A percentile compares a stretch with the other conserved stretches of the same genome.
phyloP scores from a whole-genome alignment of 129 eudicot genomes.

The Heracleum sosnowskyi region DNA sequence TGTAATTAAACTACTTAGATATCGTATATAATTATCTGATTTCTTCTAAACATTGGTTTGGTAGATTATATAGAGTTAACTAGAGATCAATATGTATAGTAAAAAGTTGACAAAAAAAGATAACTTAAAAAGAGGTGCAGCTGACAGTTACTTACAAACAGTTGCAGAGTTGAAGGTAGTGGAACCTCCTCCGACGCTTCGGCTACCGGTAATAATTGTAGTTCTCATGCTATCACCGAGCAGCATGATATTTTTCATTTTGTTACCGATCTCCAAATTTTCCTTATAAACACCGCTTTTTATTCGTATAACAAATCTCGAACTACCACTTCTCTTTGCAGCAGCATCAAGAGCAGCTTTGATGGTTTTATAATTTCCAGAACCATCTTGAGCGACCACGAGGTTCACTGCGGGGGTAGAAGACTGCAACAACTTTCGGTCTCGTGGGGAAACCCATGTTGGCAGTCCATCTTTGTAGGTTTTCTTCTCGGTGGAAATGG shows the following conservation, averaged over 20 bases:
- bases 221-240: neutral
- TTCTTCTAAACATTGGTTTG: neutral
- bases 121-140: neutral
- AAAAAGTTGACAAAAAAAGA: neutral
- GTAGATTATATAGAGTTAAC: neutral
- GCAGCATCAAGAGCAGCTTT: conserved; percentile 5
- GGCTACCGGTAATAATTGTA: conserved; percentile 5
- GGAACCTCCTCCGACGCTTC: neutral
- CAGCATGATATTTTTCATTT: conserved; percentile 5
- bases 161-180: conserved; percentile 7
- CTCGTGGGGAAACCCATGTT: neutral
- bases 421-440: conserved; percentile 6
- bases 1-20: neutral
- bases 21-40: neutral
- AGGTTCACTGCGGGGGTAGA: neutral
- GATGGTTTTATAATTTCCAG: conserved; percentile 5
- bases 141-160: neutral
- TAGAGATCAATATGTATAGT: neutral
- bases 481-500: neutral
- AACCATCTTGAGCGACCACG: conserved; percentile 6
- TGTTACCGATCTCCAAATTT: neutral
- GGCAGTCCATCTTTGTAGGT: conserved; percentile 3
- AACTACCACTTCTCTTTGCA: neutral
- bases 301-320: neutral
- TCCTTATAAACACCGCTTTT: conserved; percentile 1